A percentile compares a stretch with the other conserved stretches of the same genome.
Evolutionary conservation across 768 basidiomycete genomes (phyloP).

Genomic region (Dacryopinax spathularia): DNA sequence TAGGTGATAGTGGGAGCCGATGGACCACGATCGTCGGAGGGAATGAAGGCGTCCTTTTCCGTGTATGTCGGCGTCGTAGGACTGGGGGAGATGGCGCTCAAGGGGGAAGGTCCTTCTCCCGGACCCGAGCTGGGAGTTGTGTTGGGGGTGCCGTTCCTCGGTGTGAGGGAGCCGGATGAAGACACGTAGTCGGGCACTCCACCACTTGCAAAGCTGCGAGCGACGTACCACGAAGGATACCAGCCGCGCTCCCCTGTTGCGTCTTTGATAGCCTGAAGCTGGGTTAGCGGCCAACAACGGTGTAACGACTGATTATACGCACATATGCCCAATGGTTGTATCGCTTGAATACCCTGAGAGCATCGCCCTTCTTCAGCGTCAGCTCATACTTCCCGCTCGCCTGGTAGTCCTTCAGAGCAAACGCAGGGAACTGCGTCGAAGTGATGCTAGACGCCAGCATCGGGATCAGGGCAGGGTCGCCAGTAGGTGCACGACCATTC

Average conservation of each 20-base stretch:
- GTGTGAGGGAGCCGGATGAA: not conserved
- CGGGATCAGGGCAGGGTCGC: conserved; percentile 33
- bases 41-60: not conserved
- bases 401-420: conserved; percentile 92
- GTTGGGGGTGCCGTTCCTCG: not conserved
- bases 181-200: not conserved
- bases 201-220: not conserved
- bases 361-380: conserved; percentile 75
- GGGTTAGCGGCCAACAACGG: conserved; percentile 9
- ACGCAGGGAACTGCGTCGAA: conserved; percentile 92
- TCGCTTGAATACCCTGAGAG: conserved; percentile 84
- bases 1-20: not conserved
- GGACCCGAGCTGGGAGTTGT: not conserved
- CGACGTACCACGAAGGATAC: conserved; percentile 43
- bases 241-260: conserved; percentile 88
- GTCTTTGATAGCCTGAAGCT: conserved; percentile 71
- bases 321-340: conserved; percentile 98
- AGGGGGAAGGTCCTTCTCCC: not conserved
- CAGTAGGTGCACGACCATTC: conserved; percentile 29
- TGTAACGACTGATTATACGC: conserved; percentile 19
- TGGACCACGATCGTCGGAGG: not conserved
- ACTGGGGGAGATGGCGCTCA: not conserved
- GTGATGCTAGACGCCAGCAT: conserved; percentile 84
- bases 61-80: not conserved
- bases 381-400: conserved; percentile 90